Evolutionary conservation across 176 grass and related monocot species (phyloP), one percentile per base, ranked within the genome.

Genomic region (Ensete ventricosum): DNA sequence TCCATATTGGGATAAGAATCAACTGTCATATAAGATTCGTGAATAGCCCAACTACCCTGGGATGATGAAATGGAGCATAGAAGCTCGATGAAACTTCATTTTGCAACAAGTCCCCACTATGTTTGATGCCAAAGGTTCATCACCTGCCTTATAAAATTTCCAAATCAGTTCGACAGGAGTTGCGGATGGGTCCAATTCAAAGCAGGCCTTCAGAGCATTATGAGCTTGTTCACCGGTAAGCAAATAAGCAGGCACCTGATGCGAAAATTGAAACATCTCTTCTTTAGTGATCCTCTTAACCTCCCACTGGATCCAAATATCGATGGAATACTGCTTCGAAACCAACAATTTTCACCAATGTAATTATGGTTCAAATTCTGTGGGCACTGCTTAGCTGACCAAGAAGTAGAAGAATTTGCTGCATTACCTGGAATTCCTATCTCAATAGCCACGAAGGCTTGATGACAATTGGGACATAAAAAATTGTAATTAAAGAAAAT

Each of bases 251-350:
- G 90, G 90, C 62, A 93, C 88, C 53, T 81, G 77, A 78, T 93
- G 90, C 14, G 87, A 93, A 72, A 93, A 93, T 19, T 87, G 81
- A 78, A 93, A 93, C 83, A 93, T 82, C 79, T 93, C 87, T 70
- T 85, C 90, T 69, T 78, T 89, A 9, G 84, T 77, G 49, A 93
- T 85, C 54, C 64, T 87, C 72, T 73, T 93, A 13, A 78, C 79
- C 52, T 79, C 81, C 55, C 63, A 25, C 72, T 13, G 67, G 50
- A 70, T 82, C 82, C 50, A 71, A 73, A 19, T 81, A 84, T 21
- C 84, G 55, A 16, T 78, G 82, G 60, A 89, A 93, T 5, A 93
- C 87, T 10, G 87, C 67, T 80, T 87, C 89, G 50, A 93, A 93
- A 76, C 90, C 87, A 22, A 84, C 84, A 50, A 89, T 87, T 73